phyloP scores from a whole-genome alignment of 2,329 filamentous ascomycete species.

The Aspergillus glaucus region DNA sequence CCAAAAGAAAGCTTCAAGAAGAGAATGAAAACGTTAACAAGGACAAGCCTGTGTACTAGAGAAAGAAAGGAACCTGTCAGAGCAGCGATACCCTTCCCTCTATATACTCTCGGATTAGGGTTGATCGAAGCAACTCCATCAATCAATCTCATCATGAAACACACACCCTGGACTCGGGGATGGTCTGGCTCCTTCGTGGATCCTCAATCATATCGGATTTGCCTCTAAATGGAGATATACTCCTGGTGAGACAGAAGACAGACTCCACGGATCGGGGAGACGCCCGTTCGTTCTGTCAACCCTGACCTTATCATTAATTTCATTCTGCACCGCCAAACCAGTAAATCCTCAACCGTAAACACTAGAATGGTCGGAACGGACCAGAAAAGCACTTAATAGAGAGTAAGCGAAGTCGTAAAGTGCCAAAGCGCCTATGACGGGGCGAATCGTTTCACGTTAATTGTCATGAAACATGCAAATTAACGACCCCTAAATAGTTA shows the following conservation, averaged over 20 bases:
- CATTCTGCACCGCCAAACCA: too few relatives aligned
- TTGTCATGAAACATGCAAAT: conserved; percentile 10
- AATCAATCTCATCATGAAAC: conserved; percentile 8
- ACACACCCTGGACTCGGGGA: neutral
- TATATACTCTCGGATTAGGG: conserved; percentile 11
- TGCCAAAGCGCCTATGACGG: conserved; percentile 8
- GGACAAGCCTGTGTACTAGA: conserved; percentile 13
- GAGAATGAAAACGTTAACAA: conserved; percentile 14
- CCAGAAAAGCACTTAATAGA: neutral
- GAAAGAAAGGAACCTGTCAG: conserved; percentile 3
- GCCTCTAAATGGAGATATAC: conserved; percentile 4
- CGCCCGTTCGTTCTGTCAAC: neutral
- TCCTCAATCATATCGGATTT: conserved; percentile 2
- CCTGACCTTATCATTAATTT: too few relatives aligned
- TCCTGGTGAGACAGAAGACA: neutral
- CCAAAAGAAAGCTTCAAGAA: conserved; percentile 4
- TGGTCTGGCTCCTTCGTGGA: neutral
- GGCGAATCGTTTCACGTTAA: conserved; percentile 14
- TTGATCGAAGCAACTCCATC: conserved; percentile 3
- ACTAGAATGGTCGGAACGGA: neutral
- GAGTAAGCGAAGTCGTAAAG: neutral
- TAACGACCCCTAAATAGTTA: conserved; percentile 4
- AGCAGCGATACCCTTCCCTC: neutral
- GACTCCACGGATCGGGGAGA: neutral
- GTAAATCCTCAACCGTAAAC: neutral